These are phyloP conservation scores for Puya raimondii DNA, from an alignment of 176 grass and related monocot genomes.

Conservation along the genomic window DNA sequence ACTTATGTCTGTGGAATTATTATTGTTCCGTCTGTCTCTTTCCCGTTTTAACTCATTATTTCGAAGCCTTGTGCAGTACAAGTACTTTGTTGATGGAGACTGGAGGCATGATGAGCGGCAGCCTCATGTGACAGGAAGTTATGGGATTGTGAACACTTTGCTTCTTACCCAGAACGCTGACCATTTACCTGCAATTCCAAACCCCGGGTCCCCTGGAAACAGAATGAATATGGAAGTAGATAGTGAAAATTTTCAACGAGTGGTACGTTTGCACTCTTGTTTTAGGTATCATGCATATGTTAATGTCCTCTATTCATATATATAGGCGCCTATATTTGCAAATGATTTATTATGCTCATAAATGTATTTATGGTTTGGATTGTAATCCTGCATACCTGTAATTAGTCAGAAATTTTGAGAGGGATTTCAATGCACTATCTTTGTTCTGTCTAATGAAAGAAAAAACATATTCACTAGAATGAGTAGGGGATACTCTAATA, in stretches of 20 bases:
- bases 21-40: background rate
- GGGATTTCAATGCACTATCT: no score
- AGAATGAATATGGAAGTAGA: conserved; percentile 26
- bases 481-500: no score
- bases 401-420: no score
- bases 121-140: conserved; percentile 9
- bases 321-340: no score
- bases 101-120: conserved; percentile 23
- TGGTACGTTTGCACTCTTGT: conserved; percentile 6
- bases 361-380: no score
- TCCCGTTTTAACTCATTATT: background rate
- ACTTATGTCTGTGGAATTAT: background rate
- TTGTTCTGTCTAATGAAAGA: no score
- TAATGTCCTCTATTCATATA: no score
- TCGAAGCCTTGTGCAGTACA: conserved; percentile 16
- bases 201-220: background rate
- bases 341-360: no score
- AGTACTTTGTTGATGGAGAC: conserved; percentile 29
- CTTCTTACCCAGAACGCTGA: background rate
- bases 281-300: no score
- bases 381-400: no score
- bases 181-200: conserved; percentile 5
- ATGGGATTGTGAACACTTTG: conserved; percentile 27
- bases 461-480: no score
- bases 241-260: conserved; percentile 8